Base-by-base conservation (phyloP, 2,329 filamentous ascomycete species). In the Zalaria sp. region DNA sequence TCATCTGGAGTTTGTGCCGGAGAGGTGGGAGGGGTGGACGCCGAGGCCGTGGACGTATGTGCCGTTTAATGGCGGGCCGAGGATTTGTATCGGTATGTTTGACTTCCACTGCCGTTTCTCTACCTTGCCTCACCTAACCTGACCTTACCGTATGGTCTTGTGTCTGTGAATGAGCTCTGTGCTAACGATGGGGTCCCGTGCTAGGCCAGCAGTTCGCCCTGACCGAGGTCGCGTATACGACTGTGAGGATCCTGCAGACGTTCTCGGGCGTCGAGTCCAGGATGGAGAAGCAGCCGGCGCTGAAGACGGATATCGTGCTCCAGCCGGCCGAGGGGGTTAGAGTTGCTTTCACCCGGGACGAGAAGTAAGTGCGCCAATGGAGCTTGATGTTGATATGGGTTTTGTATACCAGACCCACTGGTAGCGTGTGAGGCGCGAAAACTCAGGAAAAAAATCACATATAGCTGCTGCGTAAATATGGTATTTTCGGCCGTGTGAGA, bases 151-250 rank as follows among this genome's bases (percentile, higher is more conserved):
- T 7, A 7, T 34, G 3, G 38, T n/a, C n/a, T n/a, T n/a, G n/a
- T 35, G 26, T 8, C 18, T 25, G n/a, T 3, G 27, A 11, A 26
- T 42, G 18, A 42, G 29, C 6, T 32, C 6, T 32, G 6, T 32
- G 29, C 29, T 32, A n/a, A 32, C 29, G 6, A n/a, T 6, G n/a
- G 29, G 6, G 29, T 32, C 6, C 29, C 6, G n/a, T 5, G 25
- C n/a, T 18, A 43, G 67, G 67, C 0, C 67, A 69, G 56, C 65
- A 70, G 43, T 71, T 71, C 47, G 67, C 67, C 8, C 53, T 70
- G 26, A 69, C 66, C 1, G 67, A 70, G 49, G 65, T 70, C 62
- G 66, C 55, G 3, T 71, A 69, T 44, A 68, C 65, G 5, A 52
- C 67, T 18, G 65, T 66, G 8, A 53, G 67, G 25, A 53, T 70